Conservation (phyloP, 306 rosid species). For the Boehmeria nivea region DNA sequence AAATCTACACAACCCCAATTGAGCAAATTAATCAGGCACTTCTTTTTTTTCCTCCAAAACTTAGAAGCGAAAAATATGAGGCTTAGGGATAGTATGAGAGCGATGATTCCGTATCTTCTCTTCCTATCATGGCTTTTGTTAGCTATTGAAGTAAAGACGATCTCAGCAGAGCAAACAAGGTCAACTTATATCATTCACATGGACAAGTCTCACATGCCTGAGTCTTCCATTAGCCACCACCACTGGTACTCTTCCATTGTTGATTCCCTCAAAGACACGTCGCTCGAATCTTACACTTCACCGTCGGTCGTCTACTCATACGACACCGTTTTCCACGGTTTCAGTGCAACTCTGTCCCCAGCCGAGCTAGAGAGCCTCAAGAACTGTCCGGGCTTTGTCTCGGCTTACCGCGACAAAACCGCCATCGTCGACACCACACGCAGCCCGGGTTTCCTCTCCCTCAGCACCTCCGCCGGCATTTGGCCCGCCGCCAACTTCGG, state of each 20-base stretch:
- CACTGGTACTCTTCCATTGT: slow-evolving; percentile 14
- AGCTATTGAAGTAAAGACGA: too few relatives aligned
- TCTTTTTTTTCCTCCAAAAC: too few relatives aligned
- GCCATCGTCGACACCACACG: not conserved
- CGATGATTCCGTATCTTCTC: too few relatives aligned
- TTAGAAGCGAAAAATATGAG: too few relatives aligned
- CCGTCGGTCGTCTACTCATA: slow-evolving; percentile 21
- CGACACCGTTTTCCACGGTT: slow-evolving; percentile 28
- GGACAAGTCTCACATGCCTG: slow-evolving; percentile 17
- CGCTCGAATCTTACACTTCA: not conserved
- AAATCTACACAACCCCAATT: too few relatives aligned
- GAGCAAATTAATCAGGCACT: too few relatives aligned
- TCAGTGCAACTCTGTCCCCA: not conserved
- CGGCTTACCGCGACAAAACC: not conserved
- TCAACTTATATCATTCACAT: slow-evolving; percentile 8
- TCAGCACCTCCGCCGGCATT: slow-evolving; percentile 1
- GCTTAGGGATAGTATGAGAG: too few relatives aligned
- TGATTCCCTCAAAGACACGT: not conserved
- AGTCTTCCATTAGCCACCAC: not conserved
- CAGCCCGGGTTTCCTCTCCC: slow-evolving; percentile 13
- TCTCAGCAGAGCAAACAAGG: too few relatives aligned
- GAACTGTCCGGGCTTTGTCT: slow-evolving; percentile 1
- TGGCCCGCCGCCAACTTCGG: slow-evolving; percentile 18
- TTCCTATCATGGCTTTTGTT: too few relatives aligned
- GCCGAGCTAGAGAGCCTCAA: not conserved